Base-by-base conservation (phyloP, 208 protist species). In the Naegleria lovaniensis region DNA sequence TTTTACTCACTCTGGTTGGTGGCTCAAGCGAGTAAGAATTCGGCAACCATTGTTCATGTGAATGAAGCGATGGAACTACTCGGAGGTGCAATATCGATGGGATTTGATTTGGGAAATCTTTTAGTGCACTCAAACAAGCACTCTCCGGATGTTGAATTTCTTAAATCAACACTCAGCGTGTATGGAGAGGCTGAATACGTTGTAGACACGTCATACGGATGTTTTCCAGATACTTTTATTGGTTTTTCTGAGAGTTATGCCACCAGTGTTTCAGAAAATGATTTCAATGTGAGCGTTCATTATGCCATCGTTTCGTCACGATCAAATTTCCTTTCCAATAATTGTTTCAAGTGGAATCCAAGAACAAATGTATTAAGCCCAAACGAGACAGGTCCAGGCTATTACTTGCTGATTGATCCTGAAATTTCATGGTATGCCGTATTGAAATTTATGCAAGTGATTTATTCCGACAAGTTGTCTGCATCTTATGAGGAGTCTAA, bases 1-100 rank as follows among this genome's bases (percentile, higher is more conserved):
- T 36, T 79, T 79, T 79, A 79, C n/a, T 36, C 67, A 9, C 7
- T 79, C 6, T 79, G 67, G 67, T 15, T 33, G 19, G 29, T 79
- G 6, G 29, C 67, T 79, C 29, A 36, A 9, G 2, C 2, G 1
- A 36, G 19, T 36, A 67, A 15, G 11, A 67, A 67, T 79, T 0
- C 25, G 0, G n/a, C 6, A 6, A 13, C 29, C 9, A 79, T 36
- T 36, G 19, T 36, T 36, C 67, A 79, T 33, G 25, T 36, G 29
- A 79, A 79, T 79, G 67, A 79, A 79, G n/a, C 36, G 9, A 79
- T 79, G 13, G 67, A 79, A 79, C n/a, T 79, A 79, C 36, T 79
- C 25, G 25, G 67, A 5, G 13, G 25, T 36, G 67, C 19, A 36
- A 2, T 79, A 36, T 79, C 67, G n/a, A 11, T 79, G 6, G 13